These are phyloP conservation scores for Hanseniaspora clermontiae DNA, from an alignment of 805 yeast species.

Conservation along the genomic window DNA sequence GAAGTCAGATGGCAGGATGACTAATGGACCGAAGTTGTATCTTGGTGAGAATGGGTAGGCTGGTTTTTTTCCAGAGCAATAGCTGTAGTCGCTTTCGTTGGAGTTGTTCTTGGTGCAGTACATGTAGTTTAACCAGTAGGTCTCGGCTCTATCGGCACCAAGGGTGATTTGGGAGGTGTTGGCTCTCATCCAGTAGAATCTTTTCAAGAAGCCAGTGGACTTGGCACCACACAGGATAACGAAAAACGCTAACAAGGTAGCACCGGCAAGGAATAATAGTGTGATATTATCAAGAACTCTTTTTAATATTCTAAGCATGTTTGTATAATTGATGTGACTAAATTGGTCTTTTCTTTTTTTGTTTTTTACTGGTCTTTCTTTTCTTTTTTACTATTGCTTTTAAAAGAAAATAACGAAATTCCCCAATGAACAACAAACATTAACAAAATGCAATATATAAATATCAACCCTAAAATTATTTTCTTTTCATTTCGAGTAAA, in stretches of 20 bases:
- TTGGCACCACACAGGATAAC: slow-evolving; percentile 55
- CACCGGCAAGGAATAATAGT: slow-evolving; percentile 32
- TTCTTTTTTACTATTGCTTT: too few species aligned
- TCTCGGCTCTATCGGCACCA: slow-evolving; percentile 26
- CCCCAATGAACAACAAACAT: too few species aligned
- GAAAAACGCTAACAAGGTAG: slow-evolving; percentile 46
- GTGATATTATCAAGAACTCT: slow-evolving; percentile 24
- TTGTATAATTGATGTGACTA: background rate
- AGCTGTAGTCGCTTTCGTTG: slow-evolving; percentile 24
- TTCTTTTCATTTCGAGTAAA: too few species aligned
- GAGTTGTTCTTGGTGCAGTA: slow-evolving; percentile 37
- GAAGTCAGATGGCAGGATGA: slow-evolving; percentile 45
- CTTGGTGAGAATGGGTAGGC: slow-evolving; percentile 81
- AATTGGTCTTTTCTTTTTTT: too few species aligned
- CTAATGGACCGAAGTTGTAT: slow-evolving; percentile 47
- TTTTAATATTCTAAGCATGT: slow-evolving; percentile 15
- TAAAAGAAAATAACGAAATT: too few species aligned
- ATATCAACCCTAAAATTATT: too few species aligned
- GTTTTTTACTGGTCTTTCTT: background rate
- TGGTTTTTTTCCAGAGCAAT: slow-evolving; percentile 46
- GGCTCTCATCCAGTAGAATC: slow-evolving; percentile 71
- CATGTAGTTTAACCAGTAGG: slow-evolving; percentile 80
- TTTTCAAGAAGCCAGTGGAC: slow-evolving; percentile 40
- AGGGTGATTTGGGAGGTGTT: slow-evolving; percentile 45
- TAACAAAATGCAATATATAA: too few species aligned